Evolutionary conservation across 2,329 filamentous ascomycete genomes (phyloP).

Genomic region (Aspergillus aculeatus): DNA sequence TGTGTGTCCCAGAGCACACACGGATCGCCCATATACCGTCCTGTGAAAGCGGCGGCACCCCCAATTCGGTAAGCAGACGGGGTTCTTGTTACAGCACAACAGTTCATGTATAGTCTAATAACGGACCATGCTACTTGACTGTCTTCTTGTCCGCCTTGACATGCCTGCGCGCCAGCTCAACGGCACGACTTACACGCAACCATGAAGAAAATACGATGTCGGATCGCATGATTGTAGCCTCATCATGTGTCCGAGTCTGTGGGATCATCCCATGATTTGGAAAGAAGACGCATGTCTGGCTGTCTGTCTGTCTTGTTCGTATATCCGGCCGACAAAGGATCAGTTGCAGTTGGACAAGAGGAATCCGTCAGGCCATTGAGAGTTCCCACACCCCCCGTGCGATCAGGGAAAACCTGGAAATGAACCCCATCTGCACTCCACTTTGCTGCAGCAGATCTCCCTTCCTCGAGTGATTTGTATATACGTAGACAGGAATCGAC

Average conservation of each 20-base stretch:
- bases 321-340: not conserved
- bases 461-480: not conserved
- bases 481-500: not conserved
- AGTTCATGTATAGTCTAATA: too few relatives aligned
- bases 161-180: constrained; percentile 6
- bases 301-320: not conserved
- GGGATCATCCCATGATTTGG: not conserved
- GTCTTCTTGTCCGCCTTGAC: too few relatives aligned
- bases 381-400: not conserved
- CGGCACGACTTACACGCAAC: not conserved
- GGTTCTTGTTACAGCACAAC: too few relatives aligned
- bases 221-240: constrained; percentile 3
- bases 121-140: too few relatives aligned
- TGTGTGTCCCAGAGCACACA: too few relatives aligned
- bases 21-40: too few relatives aligned
- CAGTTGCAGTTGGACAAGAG: not conserved
- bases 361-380: not conserved
- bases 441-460: constrained; percentile 12
- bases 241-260: not conserved
- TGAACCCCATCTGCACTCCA: constrained; percentile 10
- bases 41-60: too few relatives aligned
- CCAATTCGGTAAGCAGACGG: too few relatives aligned
- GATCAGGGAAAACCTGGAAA: constrained; percentile 10
- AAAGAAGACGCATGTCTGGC: not conserved
- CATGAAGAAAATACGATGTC: constrained; percentile 7